phyloP scores from a whole-genome alignment of 106 monocot genomes.

The Dendrobium chrysotoxum region DNA sequence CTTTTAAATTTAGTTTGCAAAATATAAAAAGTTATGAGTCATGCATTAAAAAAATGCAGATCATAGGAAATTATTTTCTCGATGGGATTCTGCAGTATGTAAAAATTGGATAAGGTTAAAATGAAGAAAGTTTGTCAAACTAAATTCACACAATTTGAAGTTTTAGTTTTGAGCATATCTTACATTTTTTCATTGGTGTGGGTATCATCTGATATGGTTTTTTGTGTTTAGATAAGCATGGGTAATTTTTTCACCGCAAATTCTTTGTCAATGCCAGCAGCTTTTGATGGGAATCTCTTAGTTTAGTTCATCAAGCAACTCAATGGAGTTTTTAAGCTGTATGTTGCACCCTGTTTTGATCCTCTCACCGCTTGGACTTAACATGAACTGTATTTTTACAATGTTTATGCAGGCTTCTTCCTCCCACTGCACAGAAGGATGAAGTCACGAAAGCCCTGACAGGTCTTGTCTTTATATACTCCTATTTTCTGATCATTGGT shows the following conservation, averaged over 20 bases:
- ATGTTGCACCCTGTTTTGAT: not conserved
- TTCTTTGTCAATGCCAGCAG: not conserved
- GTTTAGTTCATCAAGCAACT: not conserved
- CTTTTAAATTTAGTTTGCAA: not conserved
- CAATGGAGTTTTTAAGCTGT: not conserved
- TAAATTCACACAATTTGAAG: not conserved
- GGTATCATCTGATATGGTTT: not conserved
- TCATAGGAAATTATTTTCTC: not conserved
- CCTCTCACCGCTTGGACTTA: not conserved
- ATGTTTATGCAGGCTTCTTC: conserved; percentile 61
- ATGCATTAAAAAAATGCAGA: not conserved
- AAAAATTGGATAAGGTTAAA: not conserved
- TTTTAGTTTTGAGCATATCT: not conserved
- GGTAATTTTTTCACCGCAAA: not conserved
- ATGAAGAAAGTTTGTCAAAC: not conserved
- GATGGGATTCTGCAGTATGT: not conserved
- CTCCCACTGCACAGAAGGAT: conserved; percentile 81
- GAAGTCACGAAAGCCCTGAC: conserved; percentile 93
- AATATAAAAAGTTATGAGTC: not conserved
- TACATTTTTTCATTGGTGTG: not conserved
- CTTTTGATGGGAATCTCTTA: not conserved
- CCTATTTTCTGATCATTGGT: not conserved
- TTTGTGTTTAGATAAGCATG: not conserved
- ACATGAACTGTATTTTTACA: conserved; percentile 3
- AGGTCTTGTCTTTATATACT: conserved; percentile 35